phyloP scores from a whole-genome alignment of 768 basidiomycete species.

The Lentinula edodes region DNA sequence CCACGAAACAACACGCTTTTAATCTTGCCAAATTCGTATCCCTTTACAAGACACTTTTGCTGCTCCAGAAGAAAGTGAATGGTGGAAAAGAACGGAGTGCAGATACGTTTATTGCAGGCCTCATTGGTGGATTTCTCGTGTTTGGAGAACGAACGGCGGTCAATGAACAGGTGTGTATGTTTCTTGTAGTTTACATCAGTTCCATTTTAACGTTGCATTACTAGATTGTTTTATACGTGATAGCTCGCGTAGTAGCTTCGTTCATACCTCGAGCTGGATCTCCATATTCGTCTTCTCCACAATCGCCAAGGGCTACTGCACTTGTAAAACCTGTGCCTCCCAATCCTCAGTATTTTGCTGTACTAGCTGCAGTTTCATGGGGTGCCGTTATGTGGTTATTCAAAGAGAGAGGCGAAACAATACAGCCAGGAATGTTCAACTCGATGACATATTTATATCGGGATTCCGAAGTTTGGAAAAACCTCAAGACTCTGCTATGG shows the following conservation, averaged over 20 bases:
- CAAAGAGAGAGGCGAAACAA: conserved; percentile 78
- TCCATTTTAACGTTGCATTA: background rate
- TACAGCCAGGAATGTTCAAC: conserved; percentile 96
- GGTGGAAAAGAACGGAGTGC: conserved; percentile 73
- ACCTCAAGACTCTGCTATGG: conserved; percentile 84
- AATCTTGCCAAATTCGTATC: conserved; percentile 94
- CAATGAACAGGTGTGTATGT: conserved; percentile 76
- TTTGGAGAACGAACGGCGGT: conserved; percentile 85
- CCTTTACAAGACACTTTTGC: conserved; percentile 81
- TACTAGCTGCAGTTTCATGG: conserved; percentile 89
- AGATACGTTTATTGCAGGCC: conserved; percentile 91
- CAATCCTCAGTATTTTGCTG: conserved; percentile 74
- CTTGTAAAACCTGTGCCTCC: conserved; percentile 73
- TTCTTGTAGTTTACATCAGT: background rate
- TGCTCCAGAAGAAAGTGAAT: conserved; percentile 78
- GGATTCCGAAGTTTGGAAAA: conserved; percentile 85
- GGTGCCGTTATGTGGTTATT: conserved; percentile 97
- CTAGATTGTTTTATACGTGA: conserved; percentile 95
- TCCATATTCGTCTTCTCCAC: conserved; percentile 43
- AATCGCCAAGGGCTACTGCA: conserved; percentile 33
- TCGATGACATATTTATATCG: conserved; percentile 95
- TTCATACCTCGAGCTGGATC: conserved; percentile 76
- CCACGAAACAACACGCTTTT: conserved; percentile 86
- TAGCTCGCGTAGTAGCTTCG: conserved; percentile 86
- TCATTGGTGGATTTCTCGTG: conserved; percentile 86